Conservation (phyloP, 352 stramenopile genomes). For the Bremia lactucae region DNA sequence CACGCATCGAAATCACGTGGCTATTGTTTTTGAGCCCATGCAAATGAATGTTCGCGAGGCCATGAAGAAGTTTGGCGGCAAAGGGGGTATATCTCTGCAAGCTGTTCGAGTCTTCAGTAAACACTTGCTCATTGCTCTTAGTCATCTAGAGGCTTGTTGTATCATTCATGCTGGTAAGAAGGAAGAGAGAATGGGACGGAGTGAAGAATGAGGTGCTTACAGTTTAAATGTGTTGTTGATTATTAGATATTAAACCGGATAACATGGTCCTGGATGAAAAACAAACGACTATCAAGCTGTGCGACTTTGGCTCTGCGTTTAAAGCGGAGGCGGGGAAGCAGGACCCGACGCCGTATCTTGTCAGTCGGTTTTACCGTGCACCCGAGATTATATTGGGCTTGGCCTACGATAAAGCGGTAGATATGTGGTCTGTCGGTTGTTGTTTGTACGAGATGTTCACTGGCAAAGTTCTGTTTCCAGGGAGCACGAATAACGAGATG, state of each 20-base stretch:
- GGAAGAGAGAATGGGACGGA: not conserved
- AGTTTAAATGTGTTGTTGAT: constrained; percentile 1
- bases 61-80: constrained; percentile 85
- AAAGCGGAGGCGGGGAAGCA: constrained; percentile 85
- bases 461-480: constrained; percentile 94
- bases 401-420: constrained; percentile 90
- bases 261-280: constrained; percentile 96
- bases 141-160: constrained; percentile 51
- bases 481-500: constrained; percentile 97
- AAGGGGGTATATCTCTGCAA: constrained; percentile 72
- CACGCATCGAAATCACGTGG: constrained; percentile 90
- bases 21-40: constrained; percentile 96
- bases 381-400: constrained; percentile 90
- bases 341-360: constrained; percentile 95
- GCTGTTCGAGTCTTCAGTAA: constrained; percentile 80
- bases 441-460: constrained; percentile 97
- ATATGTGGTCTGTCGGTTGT: constrained; percentile 96
- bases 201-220: not conserved
- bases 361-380: constrained; percentile 98
- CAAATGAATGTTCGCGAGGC: constrained; percentile 94
- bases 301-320: constrained; percentile 96
- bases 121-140: constrained; percentile 68
- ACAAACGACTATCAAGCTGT: constrained; percentile 92
- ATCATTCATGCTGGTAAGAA: constrained; percentile 89
- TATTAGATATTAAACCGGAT: constrained; percentile 93